Evolutionary conservation across 2,329 filamentous ascomycete genomes (phyloP).

Genomic region (Westerdykella ornata): DNA sequence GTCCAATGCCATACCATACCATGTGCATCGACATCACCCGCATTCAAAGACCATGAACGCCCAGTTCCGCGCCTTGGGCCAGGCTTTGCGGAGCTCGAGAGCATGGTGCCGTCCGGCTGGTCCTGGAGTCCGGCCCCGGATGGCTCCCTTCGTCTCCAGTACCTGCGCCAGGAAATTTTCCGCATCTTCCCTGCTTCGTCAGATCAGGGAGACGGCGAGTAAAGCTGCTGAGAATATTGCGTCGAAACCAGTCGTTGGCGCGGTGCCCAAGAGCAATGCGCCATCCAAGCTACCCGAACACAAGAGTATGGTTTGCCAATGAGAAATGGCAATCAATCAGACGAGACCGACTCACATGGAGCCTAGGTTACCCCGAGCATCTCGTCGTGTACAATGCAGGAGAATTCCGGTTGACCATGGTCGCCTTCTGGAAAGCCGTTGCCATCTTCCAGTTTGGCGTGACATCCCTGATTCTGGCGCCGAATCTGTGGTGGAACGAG

Average conservation of each 20-base stretch:
- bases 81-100: slow-evolving; percentile 15
- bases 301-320: not conserved
- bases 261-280: not conserved
- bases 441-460: slow-evolving; percentile 32
- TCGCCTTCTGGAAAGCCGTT: slow-evolving; percentile 34
- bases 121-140: slow-evolving; percentile 2
- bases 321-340: not conserved
- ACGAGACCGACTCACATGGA: not conserved
- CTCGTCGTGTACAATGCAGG: slow-evolving; percentile 36
- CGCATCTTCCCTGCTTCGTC: slow-evolving; percentile 18
- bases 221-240: slow-evolving; percentile 14
- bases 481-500: slow-evolving; percentile 28
- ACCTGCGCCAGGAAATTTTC: slow-evolving; percentile 30
- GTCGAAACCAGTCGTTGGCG: slow-evolving; percentile 6
- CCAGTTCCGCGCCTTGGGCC: slow-evolving; percentile 16
- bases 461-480: slow-evolving; percentile 26
- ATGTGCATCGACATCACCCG: not conserved
- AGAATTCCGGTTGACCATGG: slow-evolving; percentile 30
- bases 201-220: slow-evolving; percentile 11
- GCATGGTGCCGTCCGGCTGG: slow-evolving; percentile 4
- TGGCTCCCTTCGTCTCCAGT: slow-evolving; percentile 19
- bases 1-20: too few relatives aligned
- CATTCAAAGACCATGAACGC: slow-evolving; percentile 17
- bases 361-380: slow-evolving; percentile 18
- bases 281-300: not conserved